Conservation (phyloP, 78 protist genomes). For the Goniomonas avonlea region DNA sequence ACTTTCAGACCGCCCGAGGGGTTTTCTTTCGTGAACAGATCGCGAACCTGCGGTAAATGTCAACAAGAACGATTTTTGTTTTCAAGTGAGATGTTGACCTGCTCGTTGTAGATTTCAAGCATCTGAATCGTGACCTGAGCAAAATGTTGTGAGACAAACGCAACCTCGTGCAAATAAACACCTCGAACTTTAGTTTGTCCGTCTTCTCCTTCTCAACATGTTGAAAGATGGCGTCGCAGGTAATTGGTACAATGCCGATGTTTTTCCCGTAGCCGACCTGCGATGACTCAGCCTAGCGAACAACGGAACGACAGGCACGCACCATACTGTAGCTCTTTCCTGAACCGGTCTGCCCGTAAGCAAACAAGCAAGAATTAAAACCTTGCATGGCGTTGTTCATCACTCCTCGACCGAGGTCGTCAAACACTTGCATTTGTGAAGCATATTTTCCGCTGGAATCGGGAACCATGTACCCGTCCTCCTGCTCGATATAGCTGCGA, state of each 20-base stretch:
- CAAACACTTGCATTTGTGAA: slow-evolving; percentile 39
- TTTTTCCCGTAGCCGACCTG: slow-evolving; percentile 36
- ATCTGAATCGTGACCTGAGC: slow-evolving; percentile 24
- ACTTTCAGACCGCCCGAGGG: slow-evolving; percentile 30
- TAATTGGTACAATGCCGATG: slow-evolving; percentile 51
- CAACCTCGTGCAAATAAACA: too few species aligned
- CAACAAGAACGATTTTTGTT: background rate
- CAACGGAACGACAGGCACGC: too few species aligned
- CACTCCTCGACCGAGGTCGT: slow-evolving; percentile 37
- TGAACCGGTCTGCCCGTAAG: slow-evolving; percentile 48
- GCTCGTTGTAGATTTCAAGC: slow-evolving; percentile 69
- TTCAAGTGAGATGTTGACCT: slow-evolving; percentile 5
- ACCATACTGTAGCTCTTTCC: background rate
- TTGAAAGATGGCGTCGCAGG: slow-evolving; percentile 13
- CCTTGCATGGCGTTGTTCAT: slow-evolving; percentile 46
- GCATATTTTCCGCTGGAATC: slow-evolving; percentile 32
- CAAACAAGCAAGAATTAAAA: slow-evolving; percentile 40
- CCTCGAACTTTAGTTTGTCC: too few species aligned
- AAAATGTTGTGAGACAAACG: too few species aligned
- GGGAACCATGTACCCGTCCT: background rate
- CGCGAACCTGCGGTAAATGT: slow-evolving; percentile 25
- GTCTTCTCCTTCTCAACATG: background rate
- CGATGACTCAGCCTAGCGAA: background rate
- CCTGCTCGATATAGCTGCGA: background rate
- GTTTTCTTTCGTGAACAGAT: slow-evolving; percentile 20